A percentile compares a stretch with the other conserved stretches of the same genome.
Evolutionary conservation across 371 early-diverging fungal genomes (phyloP).

Genomic region (Parasitella parasitica): DNA sequence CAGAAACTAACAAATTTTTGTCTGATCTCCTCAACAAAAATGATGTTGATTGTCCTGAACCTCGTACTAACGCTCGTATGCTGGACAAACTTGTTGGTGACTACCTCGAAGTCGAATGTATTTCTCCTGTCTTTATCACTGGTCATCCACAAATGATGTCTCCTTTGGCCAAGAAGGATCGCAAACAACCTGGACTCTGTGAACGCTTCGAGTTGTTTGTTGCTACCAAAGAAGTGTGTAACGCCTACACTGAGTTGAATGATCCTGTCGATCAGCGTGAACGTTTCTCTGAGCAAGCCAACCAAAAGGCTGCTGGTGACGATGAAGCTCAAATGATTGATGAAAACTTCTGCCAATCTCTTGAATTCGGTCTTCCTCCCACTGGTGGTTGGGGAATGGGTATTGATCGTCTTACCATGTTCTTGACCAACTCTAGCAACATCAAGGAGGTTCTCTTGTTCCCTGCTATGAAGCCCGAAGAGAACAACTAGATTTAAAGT

Average conservation of each 20-base stretch:
- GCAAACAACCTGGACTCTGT: constrained; percentile 89
- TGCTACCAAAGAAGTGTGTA: constrained; percentile 98
- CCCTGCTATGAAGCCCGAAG: constrained; percentile 90
- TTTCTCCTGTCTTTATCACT: constrained; percentile 96
- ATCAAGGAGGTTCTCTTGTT: constrained; percentile 75
- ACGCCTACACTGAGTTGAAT: constrained; percentile 99
- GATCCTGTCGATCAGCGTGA: constrained; percentile 98
- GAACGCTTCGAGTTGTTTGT: constrained; percentile 99
- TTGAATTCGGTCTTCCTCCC: constrained; percentile 99
- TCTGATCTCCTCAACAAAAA: constrained; percentile 90
- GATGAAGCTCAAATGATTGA: constrained; percentile 99
- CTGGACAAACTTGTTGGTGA: constrained; percentile 99
- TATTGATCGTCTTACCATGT: constrained; percentile 98
- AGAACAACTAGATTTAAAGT: constrained; percentile 34
- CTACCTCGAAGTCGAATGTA: constrained; percentile 94
- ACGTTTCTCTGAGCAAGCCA: constrained; percentile 97
- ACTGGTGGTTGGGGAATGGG: constrained; percentile 99
- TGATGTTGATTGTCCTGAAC: constrained; percentile 91
- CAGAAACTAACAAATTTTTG: constrained; percentile 86
- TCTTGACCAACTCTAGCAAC: constrained; percentile 98
- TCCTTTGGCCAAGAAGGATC: constrained; percentile 98
- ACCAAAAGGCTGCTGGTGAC: constrained; percentile 98
- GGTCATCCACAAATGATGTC: constrained; percentile 99
- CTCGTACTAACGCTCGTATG: constrained; percentile 94
- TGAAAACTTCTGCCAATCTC: constrained; percentile 96